A percentile compares a stretch with the other conserved stretches of the same genome.
Conservation (phyloP, 2,329 filamentous ascomycete species). For the Polychaeton citri region DNA sequence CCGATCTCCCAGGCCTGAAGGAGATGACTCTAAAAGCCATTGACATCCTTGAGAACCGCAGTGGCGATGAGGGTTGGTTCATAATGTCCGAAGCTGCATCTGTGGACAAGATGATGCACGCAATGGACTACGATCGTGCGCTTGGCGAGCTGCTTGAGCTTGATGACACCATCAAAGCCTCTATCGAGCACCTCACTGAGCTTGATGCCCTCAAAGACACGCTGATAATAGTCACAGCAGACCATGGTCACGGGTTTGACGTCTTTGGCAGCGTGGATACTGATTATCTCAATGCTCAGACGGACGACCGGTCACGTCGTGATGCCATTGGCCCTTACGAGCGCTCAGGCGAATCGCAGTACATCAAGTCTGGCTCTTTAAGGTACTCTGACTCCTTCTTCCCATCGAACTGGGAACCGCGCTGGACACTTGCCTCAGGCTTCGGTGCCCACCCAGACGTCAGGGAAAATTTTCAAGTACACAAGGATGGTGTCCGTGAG, state of each 20-base stretch:
- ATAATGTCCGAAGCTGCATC: constrained; percentile 77
- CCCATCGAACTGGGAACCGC: constrained; percentile 72
- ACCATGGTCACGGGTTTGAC: constrained; percentile 82
- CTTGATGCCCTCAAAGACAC: constrained; percentile 60
- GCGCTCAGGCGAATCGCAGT: constrained; percentile 62
- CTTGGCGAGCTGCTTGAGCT: constrained; percentile 75
- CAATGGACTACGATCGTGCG: constrained; percentile 71
- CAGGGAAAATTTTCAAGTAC: constrained; percentile 63
- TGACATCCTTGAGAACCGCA: constrained; percentile 56
- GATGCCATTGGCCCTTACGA: constrained; percentile 61
- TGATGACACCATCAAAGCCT: constrained; percentile 68
- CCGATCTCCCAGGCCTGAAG: constrained; percentile 69
- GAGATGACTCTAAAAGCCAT: constrained; percentile 84
- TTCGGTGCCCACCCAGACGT: constrained; percentile 59
- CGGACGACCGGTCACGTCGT: constrained; percentile 58
- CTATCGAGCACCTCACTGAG: constrained; percentile 53
- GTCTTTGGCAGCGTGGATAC: constrained; percentile 76
- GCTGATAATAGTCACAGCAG: constrained; percentile 67
- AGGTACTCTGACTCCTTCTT: constrained; percentile 62
- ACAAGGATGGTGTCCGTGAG: constrained; percentile 49
- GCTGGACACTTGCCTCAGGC: constrained; percentile 67
- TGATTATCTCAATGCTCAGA: constrained; percentile 54
- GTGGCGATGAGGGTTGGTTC: constrained; percentile 57
- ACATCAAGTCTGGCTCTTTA: constrained; percentile 48
- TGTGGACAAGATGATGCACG: constrained; percentile 85